phyloP scores from a whole-genome alignment of 1,284 basidiomycete species.

The Trichosporon ovoides region DNA sequence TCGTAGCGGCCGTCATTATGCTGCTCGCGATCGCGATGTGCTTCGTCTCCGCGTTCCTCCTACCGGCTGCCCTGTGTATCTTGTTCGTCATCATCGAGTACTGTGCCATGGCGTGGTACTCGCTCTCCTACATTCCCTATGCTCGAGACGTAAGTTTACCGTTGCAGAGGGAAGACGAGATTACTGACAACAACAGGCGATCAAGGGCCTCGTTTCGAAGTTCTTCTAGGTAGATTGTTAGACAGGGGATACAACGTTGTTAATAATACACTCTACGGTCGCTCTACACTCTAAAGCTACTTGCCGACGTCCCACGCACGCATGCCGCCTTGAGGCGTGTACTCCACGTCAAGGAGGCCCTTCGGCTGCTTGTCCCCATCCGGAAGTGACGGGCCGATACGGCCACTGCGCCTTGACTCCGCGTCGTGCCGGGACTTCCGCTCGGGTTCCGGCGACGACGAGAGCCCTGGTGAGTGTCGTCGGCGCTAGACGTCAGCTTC shows the following conservation, averaged over 20 bases:
- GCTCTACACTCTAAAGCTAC: constrained; percentile 29
- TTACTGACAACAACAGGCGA: constrained; percentile 11
- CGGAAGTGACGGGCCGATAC: not conserved
- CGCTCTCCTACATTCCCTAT: constrained; percentile 70
- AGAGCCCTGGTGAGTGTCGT: constrained; percentile 28
- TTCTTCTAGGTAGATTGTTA: not conserved
- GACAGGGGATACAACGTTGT: not conserved
- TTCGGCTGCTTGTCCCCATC: constrained; percentile 5
- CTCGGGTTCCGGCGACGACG: constrained; percentile 17
- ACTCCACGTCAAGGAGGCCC: constrained; percentile 67
- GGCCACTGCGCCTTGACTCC: not conserved
- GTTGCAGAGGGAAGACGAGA: no score
- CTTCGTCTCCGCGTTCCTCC: constrained; percentile 73
- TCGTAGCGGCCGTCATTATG: constrained; percentile 76
- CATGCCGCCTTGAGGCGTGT: constrained; percentile 71
- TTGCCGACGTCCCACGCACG: constrained; percentile 93
- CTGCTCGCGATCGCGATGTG: constrained; percentile 69
- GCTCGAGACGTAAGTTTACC: constrained; percentile 57
- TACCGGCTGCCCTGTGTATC: constrained; percentile 40
- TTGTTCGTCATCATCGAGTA: constrained; percentile 80
- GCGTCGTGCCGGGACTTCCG: constrained; percentile 1
- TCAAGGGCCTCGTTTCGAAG: constrained; percentile 13
- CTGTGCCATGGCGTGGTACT: constrained; percentile 37
- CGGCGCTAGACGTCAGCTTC: constrained; percentile 25
- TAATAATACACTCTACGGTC: not conserved